Percentiles rank a stretch among this genome's conserved stretches.
Evolutionary conservation across 1,284 basidiomycete species (phyloP).

Genomic region (Ganoderma resinaceum): DNA sequence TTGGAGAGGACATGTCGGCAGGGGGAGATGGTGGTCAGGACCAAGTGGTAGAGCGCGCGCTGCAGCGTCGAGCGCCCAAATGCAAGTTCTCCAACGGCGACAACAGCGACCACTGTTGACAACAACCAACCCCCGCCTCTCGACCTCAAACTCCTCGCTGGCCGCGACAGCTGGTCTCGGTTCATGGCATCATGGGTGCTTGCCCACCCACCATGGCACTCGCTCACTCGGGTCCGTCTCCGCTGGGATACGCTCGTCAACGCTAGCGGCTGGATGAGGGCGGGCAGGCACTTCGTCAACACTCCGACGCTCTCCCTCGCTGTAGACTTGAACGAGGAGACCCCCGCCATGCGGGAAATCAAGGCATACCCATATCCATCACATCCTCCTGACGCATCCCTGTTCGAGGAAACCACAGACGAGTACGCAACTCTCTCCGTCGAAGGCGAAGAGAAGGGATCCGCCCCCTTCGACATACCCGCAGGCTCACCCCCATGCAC

Average conservation of each 20-base stretch:
- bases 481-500: conserved; percentile 16
- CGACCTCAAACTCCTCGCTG: conserved; percentile 5
- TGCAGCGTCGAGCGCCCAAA: background rate
- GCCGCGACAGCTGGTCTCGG: conserved; percentile 7
- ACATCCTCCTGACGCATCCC: conserved; percentile 34
- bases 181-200: conserved; percentile 41
- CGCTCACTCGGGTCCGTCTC: conserved; percentile 27
- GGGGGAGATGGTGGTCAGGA: conserved; percentile 17
- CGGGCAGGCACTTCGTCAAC: conserved; percentile 31
- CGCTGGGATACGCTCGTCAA: conserved; percentile 29
- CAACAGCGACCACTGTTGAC: conserved; percentile 5
- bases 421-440: conserved; percentile 33
- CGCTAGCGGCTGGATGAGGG: conserved; percentile 12
- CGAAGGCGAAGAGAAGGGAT: background rate
- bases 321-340: conserved; percentile 36
- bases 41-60: conserved; percentile 15
- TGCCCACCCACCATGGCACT: conserved; percentile 33
- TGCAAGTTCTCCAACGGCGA: background rate
- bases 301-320: conserved; percentile 23
- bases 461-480: background rate
- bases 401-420: conserved; percentile 41
- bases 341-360: conserved; percentile 41
- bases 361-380: conserved; percentile 38
- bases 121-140: conserved; percentile 1
- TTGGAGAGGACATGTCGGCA: conserved; percentile 57